These are phyloP conservation scores for Colletotrichum sp. DNA, from an alignment of 2,329 filamentous ascomycete genomes.

Conservation along the genomic window DNA sequence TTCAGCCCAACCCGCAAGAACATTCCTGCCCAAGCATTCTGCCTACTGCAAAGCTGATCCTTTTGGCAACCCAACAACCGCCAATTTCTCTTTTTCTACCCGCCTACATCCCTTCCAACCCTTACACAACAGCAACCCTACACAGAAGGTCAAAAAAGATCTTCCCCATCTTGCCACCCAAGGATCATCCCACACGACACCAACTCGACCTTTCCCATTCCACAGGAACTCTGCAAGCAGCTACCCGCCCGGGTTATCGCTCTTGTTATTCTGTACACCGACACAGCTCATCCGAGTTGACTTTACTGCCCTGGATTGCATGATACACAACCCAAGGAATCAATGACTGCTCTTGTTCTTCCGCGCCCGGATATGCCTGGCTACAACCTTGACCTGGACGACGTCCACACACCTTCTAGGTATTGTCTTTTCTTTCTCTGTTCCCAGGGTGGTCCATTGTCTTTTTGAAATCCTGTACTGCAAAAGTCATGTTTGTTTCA, in stretches of 20 bases:
- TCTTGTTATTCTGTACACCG: not conserved
- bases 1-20: slow-evolving; percentile 37
- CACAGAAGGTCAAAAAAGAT: slow-evolving; percentile 20
- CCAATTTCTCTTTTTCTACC: slow-evolving; percentile 18
- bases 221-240: slow-evolving; percentile 15
- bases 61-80: slow-evolving; percentile 21
- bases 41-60: slow-evolving; percentile 23
- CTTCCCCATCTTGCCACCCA: slow-evolving; percentile 20
- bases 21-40: slow-evolving; percentile 28
- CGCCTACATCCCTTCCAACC: slow-evolving; percentile 17
- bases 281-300: slow-evolving; percentile 21
- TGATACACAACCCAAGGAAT: slow-evolving; percentile 41
- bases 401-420: slow-evolving; percentile 66
- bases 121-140: slow-evolving; percentile 15
- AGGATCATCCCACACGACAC: slow-evolving; percentile 21
- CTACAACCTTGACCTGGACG: slow-evolving; percentile 63
- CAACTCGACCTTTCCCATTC: slow-evolving; percentile 1
- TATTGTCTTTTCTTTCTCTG: slow-evolving; percentile 60
- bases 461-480: slow-evolving; percentile 33
- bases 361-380: slow-evolving; percentile 58
- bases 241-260: slow-evolving; percentile 5
- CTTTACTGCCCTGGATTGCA: slow-evolving; percentile 19
- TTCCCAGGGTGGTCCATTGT: slow-evolving; percentile 48
- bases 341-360: slow-evolving; percentile 56
- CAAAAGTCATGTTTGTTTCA: slow-evolving; percentile 32